phyloP scores from a whole-genome alignment of 345 rosid species.

The Ceriops decandra region DNA sequence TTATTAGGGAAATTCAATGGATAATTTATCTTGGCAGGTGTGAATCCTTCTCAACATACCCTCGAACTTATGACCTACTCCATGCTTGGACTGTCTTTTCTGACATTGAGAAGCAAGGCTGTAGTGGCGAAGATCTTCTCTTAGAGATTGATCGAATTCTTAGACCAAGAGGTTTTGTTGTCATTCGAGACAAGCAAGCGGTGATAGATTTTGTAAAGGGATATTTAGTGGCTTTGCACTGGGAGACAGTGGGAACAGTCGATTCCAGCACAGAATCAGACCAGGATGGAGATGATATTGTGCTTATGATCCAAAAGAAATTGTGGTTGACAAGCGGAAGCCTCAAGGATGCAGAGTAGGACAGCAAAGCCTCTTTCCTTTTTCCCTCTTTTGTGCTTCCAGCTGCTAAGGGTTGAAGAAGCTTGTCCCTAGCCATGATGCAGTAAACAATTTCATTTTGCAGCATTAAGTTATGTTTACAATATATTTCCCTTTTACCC shows the following conservation, averaged over 20 bases:
- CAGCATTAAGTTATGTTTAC: conserved; percentile 36
- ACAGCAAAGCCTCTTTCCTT: not conserved
- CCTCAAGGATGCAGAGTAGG: conserved; percentile 59
- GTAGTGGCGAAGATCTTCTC: conserved; percentile 69
- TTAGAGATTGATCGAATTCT: conserved; percentile 85
- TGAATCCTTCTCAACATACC: conserved; percentile 77
- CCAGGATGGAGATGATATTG: conserved; percentile 41
- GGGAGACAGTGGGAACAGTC: conserved; percentile 57
- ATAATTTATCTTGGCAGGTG: conserved; percentile 47
- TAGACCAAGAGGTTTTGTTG: conserved; percentile 66
- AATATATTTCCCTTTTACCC: conserved; percentile 11
- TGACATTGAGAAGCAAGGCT: conserved; percentile 45
- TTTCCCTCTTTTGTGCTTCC: conserved; percentile 7
- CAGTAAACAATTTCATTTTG: conserved; percentile 36
- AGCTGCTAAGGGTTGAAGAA: conserved; percentile 27
- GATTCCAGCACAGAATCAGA: conserved; percentile 43
- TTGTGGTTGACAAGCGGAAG: conserved; percentile 79
- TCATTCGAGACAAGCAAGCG: conserved; percentile 57
- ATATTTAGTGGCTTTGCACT: conserved; percentile 61
- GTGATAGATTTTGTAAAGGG: conserved; percentile 56
- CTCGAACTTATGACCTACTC: conserved; percentile 63
- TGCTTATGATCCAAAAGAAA: conserved; percentile 68
- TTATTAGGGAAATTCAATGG: not conserved
- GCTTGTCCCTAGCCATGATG: conserved; percentile 1
- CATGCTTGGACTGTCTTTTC: not conserved